These are phyloP conservation scores for Pluteus cervinus DNA, from an alignment of 768 basidiomycete genomes.

Conservation along the genomic window DNA sequence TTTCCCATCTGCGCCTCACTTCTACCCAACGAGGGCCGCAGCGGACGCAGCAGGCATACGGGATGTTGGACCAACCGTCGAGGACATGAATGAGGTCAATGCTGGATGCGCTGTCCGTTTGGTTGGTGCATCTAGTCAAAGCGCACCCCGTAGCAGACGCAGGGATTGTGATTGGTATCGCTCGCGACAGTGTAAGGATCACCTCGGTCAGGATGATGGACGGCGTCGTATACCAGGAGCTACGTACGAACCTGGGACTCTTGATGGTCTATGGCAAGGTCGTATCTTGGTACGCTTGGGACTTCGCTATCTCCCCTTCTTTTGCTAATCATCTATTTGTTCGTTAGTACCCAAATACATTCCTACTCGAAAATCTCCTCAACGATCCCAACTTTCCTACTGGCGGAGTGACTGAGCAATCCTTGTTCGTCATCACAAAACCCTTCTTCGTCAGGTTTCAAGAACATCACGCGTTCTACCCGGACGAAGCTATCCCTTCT, in stretches of 20 bases:
- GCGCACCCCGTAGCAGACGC: no score
- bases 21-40: constrained; percentile 25
- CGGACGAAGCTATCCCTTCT: constrained; percentile 6
- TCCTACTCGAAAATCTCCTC: constrained; percentile 9
- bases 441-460: constrained; percentile 55
- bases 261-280: constrained; percentile 60
- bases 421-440: constrained; percentile 29
- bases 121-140: no score
- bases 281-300: constrained; percentile 44
- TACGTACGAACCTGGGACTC: constrained; percentile 43
- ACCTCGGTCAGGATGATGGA: no score
- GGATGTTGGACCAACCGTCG: constrained; percentile 40
- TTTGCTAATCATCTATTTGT: background rate
- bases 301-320: constrained; percentile 2
- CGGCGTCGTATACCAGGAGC: constrained; percentile 23
- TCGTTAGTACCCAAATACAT: constrained; percentile 20
- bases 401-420: constrained; percentile 26
- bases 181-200: constrained; percentile 38
- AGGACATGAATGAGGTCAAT: constrained; percentile 58
- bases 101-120: constrained; percentile 18
- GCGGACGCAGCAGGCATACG: constrained; percentile 14
- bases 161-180: constrained; percentile 61
- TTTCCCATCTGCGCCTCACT: constrained; percentile 33
- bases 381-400: constrained; percentile 11
- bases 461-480: constrained; percentile 41